Conservation (phyloP, 2,329 filamentous ascomycete genomes). For the Xylariales sp. region DNA sequence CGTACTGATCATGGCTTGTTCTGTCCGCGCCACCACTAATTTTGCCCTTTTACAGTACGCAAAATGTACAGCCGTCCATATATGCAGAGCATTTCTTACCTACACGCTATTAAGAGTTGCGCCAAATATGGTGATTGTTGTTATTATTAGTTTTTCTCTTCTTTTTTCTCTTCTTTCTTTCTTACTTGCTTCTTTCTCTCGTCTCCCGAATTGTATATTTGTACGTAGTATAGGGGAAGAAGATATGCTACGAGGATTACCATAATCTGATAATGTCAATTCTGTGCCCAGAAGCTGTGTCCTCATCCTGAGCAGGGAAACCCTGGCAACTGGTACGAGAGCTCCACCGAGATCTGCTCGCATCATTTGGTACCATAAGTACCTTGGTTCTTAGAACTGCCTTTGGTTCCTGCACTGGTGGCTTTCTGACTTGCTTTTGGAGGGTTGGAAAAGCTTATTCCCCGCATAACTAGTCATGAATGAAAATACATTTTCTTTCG, state of each 20-base stretch:
- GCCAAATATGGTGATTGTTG: no score
- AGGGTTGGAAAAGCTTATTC: background rate
- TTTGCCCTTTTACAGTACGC: background rate
- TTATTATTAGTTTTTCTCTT: no score
- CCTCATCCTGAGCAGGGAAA: background rate
- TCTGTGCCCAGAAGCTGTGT: slow-evolving; percentile 7
- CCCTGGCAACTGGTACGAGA: slow-evolving; percentile 15
- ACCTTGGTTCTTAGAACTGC: background rate
- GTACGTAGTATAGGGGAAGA: no score
- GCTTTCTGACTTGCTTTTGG: slow-evolving; percentile 11
- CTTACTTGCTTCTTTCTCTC: no score
- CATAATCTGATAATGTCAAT: slow-evolving; percentile 22
- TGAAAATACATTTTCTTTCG: no score
- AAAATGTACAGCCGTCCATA: background rate
- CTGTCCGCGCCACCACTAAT: background rate
- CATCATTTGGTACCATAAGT: slow-evolving; percentile 14
- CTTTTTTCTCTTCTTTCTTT: no score
- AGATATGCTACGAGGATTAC: slow-evolving; percentile 20
- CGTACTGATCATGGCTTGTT: slow-evolving; percentile 17
- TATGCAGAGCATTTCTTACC: no score
- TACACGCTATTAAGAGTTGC: no score
- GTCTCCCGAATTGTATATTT: no score
- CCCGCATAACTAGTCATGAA: slow-evolving; percentile 6
- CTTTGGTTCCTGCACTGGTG: slow-evolving; percentile 19
- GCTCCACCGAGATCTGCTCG: slow-evolving; percentile 28